Base-by-base conservation (phyloP, 371 early-diverging fungal genomes). In the Blastocladiella emersonii region DNA sequence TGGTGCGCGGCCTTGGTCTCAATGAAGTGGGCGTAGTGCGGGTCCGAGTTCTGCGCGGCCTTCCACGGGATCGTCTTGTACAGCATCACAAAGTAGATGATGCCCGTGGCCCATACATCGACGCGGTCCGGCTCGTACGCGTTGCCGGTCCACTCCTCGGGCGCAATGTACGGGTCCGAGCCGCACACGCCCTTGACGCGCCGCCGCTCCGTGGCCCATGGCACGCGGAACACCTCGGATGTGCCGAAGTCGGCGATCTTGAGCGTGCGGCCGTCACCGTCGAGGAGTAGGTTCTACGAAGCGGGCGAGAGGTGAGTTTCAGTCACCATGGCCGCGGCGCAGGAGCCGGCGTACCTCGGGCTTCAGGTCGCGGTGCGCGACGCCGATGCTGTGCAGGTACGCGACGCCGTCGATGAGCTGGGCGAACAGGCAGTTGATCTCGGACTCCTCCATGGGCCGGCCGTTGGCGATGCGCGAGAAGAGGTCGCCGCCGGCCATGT, bases 231-330 rank as follows among this genome's bases (percentile, higher is more conserved):
- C 1, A 96, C 93, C 63, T 91, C 89, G 0, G 95, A 88, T 6
- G 93, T 91, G 44, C 98, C 95, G 83, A 96, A 99, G 75, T 99
- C 98, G 32, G 95, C 90, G 69, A 98, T 95, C 76, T 99, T 99
- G 56, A 98, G 69, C 25, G 41, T 41, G 6, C 84, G 85, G 60
- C 88, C 84, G 32, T 77, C 76, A 4, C 72, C 74, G 57, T 93
- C 91, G 62, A 98, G 69, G 0, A 98, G 75, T 37, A 98, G 75
- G 73, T 99, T 98, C 74, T 98, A 88, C 17, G 89, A 30, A 6
- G 55, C 6, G 34, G 15, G 34, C 34, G 10, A 30, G 27, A 8
- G 55, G 15, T 17, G 27, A 8, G 32, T 55, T 12, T 8, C 6
- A 55, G 15, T 55, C 34, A 27, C 12, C 7, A 6, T 8, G 32